Conservation (phyloP, 192 early-diverging fungal genomes). For the Backusella psychrophila region DNA sequence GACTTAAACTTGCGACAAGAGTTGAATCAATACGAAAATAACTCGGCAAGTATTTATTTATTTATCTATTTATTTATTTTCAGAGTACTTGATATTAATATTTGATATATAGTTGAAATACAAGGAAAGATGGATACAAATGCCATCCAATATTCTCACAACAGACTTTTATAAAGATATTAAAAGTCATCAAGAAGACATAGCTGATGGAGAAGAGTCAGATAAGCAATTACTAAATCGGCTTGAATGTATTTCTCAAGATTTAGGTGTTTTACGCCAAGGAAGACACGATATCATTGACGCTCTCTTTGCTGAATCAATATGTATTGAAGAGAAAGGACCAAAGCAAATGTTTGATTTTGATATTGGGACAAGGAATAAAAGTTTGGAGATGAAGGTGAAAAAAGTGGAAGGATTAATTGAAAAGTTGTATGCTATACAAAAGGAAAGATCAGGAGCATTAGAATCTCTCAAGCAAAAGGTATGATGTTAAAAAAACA, state of each 20-base stretch:
- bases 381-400: neutral
- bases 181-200: constrained; percentile 63
- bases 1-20: neutral
- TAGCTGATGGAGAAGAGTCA: constrained; percentile 72
- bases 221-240: constrained; percentile 44
- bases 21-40: neutral
- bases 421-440: neutral
- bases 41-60: neutral
- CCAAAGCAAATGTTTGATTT: neutral
- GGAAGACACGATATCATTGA: neutral
- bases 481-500: neutral
- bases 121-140: constrained; percentile 76
- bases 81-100: neutral
- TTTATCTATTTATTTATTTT: neutral
- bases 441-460: neutral
- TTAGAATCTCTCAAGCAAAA: neutral
- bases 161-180: constrained; percentile 73
- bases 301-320: neutral
- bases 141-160: constrained; percentile 71
- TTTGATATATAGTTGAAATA: constrained; percentile 39
- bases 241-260: constrained; percentile 41
- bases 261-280: constrained; percentile 43
- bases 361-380: neutral
- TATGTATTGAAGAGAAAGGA: neutral
- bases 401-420: neutral